A percentile compares a stretch with the other conserved stretches of the same genome.
phyloP scores from a whole-genome alignment of 345 rosid genomes.

The Physaria fendleri region DNA sequence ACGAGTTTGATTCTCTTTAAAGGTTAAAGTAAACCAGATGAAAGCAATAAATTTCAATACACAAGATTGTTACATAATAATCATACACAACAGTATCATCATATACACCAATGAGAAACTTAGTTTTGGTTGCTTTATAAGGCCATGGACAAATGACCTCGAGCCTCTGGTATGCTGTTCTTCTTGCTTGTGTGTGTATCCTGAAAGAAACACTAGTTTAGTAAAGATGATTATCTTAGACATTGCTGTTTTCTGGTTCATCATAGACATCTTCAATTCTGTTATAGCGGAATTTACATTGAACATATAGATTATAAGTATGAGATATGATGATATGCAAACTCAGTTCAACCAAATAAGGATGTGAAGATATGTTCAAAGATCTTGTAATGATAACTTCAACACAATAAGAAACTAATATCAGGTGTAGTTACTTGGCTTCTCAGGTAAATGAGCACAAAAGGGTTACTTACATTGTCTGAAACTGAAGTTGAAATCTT shows the following conservation, averaged over 20 bases:
- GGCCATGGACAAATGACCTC: background rate
- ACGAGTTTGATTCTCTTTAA: background rate
- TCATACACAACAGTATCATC: slow-evolving; percentile 18
- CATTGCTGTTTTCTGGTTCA: slow-evolving; percentile 31
- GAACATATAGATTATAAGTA: too few species aligned
- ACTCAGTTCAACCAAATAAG: background rate
- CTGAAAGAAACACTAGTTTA: slow-evolving; percentile 12
- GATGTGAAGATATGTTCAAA: background rate
- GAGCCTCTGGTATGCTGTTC: slow-evolving; percentile 4
- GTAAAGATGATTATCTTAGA: slow-evolving; percentile 39
- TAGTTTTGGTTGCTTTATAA: background rate
- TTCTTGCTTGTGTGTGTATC: slow-evolving; percentile 38
- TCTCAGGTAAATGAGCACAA: background rate
- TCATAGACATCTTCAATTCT: slow-evolving; percentile 28
- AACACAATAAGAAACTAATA: background rate
- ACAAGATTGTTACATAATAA: slow-evolving; percentile 16
- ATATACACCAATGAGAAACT: slow-evolving; percentile 4
- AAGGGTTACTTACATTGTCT: slow-evolving; percentile 5
- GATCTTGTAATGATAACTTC: background rate
- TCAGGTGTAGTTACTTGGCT: background rate
- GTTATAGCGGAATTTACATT: slow-evolving; percentile 18
- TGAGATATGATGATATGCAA: background rate
- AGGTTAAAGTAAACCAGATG: too few species aligned
- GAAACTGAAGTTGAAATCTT: slow-evolving; percentile 30
- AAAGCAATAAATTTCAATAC: background rate